phyloP scores from a whole-genome alignment of 345 rosid species.

The Salix dunnii region DNA sequence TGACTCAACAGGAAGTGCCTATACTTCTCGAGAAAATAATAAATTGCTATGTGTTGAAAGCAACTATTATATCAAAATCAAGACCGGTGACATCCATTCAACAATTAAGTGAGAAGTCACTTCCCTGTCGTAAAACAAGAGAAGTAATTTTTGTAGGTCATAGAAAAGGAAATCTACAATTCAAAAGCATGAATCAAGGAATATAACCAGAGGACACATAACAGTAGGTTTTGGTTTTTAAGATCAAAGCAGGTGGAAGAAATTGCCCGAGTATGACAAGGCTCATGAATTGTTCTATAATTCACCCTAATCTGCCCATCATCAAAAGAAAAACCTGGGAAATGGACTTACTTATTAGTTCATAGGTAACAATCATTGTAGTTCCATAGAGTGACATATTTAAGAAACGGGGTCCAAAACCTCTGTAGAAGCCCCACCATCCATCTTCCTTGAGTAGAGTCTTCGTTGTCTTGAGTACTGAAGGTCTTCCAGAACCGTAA shows the following conservation, averaged over 20 bases:
- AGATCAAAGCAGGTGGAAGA: not conserved
- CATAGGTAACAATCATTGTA: conserved; percentile 65
- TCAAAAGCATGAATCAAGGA: not conserved
- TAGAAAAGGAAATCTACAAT: not conserved
- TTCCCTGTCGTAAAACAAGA: not conserved
- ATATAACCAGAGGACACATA: not conserved
- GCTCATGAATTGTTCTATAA: not conserved
- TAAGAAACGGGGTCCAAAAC: conserved; percentile 58
- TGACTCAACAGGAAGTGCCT: not conserved
- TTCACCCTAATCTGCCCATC: not conserved
- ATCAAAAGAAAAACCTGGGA: not conserved
- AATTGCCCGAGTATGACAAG: not conserved
- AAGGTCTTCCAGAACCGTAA: conserved; percentile 57
- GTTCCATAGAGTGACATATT: conserved; percentile 64
- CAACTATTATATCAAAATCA: not conserved
- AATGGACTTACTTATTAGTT: conserved; percentile 48
- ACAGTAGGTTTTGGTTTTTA: not conserved
- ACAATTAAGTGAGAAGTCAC: not conserved
- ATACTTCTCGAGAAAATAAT: not conserved
- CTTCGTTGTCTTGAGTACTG: conserved; percentile 48
- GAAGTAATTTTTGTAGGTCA: too few species aligned
- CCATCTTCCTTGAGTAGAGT: conserved; percentile 51
- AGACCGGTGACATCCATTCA: not conserved
- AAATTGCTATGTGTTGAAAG: not conserved
- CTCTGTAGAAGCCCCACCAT: conserved; percentile 64